Percentiles rank a stretch among this genome's conserved stretches.
phyloP scores from a whole-genome alignment of 2,329 filamentous ascomycete genomes.

The Aureobasidium namibiae region DNA sequence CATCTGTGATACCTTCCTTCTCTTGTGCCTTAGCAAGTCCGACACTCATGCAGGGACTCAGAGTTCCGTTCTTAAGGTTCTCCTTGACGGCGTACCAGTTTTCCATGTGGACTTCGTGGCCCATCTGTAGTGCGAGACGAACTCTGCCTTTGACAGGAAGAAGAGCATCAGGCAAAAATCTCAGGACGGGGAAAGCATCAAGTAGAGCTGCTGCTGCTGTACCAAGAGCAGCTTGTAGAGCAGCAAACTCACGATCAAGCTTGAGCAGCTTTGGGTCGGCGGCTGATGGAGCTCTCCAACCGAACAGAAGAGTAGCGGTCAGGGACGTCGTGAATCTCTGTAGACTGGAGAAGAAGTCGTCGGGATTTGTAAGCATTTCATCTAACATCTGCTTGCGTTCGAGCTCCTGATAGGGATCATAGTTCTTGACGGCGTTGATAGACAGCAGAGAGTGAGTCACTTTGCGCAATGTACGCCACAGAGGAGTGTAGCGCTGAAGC shows the following conservation, averaged over 20 bases:
- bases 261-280: conserved; percentile 37
- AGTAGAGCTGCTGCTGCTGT: conserved; percentile 37
- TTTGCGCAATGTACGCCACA: conserved; percentile 30
- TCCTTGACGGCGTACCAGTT: neutral
- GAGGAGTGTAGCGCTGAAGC: conserved; percentile 10
- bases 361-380: conserved; percentile 38
- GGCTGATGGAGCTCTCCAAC: conserved; percentile 30
- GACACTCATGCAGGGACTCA: conserved; percentile 7
- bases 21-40: conserved; percentile 20
- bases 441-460: conserved; percentile 42
- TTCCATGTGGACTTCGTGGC: neutral
- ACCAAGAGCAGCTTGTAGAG: conserved; percentile 35
- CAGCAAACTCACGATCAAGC: conserved; percentile 35
- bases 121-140: neutral
- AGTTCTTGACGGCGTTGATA: conserved; percentile 34
- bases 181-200: conserved; percentile 40
- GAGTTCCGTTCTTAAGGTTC: neutral
- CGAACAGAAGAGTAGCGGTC: conserved; percentile 44
- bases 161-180: conserved; percentile 35
- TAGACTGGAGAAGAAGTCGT: conserved; percentile 37
- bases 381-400: conserved; percentile 48
- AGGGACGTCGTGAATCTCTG: conserved; percentile 42
- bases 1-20: conserved; percentile 19
- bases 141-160: conserved; percentile 17
- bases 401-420: conserved; percentile 48